Evolutionary conservation across 768 basidiomycete species (phyloP), one percentile per base, ranked within the genome.

Genomic region (Tricholoma furcatifolium): DNA sequence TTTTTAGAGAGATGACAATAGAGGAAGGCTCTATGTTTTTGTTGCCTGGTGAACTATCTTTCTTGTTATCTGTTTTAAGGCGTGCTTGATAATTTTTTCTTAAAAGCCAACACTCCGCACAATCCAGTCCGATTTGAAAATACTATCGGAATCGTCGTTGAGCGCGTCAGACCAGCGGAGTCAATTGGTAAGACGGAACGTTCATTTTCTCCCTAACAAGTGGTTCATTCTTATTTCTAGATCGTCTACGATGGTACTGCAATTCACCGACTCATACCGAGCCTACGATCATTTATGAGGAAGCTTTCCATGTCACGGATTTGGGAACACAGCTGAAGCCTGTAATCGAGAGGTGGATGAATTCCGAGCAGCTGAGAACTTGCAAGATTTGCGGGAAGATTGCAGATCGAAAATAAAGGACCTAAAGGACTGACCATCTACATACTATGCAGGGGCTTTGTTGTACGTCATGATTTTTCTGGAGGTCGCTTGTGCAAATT

Each of bases 21-120:
- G 88, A 85, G 57, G 94, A 99, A 69, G 95, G 95, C 43, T 93
- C 94, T 55, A 98, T 98, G 94, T 98, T 97, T 69, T 63, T 98
- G 60, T 75, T 98, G 20, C 96, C 96, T 44, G 90, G 96, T 92
- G 57, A 47, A 79, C 27, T 27, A 27, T 3, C 27, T 27, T 39
- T 39, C 38, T 10, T 18, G 6, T 7, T 39, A 12, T 34, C 3
- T 31, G 38, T 49, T 49, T 15, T 27, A 30, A 30, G 30, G 20
- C 14, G 31, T 38, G 10, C 30, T 15, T 38, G 30, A 21, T 17
- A 24, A 17, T 17, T 31, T 8, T 27, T 27, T 7, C 27, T 27
- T 27, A 18, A 5, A 20, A 96, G 96, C 85, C 1, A 97, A 98
- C 66, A 97, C 92, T 0, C 96, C 96, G 0, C 96, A 99, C 70